Base-by-base conservation (phyloP, 148 eudicot genomes). In the Silene uniflora region DNA sequence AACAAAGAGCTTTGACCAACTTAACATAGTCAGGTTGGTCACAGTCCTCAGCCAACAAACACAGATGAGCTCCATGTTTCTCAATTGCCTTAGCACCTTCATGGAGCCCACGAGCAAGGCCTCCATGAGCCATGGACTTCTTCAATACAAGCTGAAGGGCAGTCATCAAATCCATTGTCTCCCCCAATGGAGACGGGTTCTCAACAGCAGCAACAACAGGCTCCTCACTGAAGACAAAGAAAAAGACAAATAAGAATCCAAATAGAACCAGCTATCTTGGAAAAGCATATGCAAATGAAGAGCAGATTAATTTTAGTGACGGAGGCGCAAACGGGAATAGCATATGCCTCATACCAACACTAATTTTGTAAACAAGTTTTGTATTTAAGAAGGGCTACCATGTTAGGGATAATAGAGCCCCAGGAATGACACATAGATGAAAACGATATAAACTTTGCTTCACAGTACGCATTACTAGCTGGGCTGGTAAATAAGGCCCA, bases 11-110 rank as follows among this genome's bases (percentile, higher is more conserved):
- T 67, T 82, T 82, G 66, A 82, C 85, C 42, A 82, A 23, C 23
- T 82, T 82, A 19, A 82, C 82, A 21, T 75, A 78, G 67, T 82
- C 85, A 61, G 82, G 85, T 13, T 75, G 79, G 79, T 82, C 82
- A 67, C 85, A 82, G 74, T 82, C 85, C 72, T 82, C 85, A 7
- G 85, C 85, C 76, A 82, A 73, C 76, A 82, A 76, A 68, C 85
- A 82, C 3, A 82, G 76, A 81, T 82, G 85, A 67, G 85, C 85
- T 75, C 79, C 82, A 52, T 82, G 85, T 82, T 82, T 82, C 82
- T 82, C 85, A 54, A 82, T 82, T 44, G 79, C 79, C 82, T 82
- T 82, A 11, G 85, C 82, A 25, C 82, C 76, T 59, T 82, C 82
- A 18, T 82, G 82, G 13, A 82, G 85, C 2, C 85, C 85, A 75